phyloP scores from a whole-genome alignment of 1,139 yeast species.

The Pichia norvegensis region DNA sequence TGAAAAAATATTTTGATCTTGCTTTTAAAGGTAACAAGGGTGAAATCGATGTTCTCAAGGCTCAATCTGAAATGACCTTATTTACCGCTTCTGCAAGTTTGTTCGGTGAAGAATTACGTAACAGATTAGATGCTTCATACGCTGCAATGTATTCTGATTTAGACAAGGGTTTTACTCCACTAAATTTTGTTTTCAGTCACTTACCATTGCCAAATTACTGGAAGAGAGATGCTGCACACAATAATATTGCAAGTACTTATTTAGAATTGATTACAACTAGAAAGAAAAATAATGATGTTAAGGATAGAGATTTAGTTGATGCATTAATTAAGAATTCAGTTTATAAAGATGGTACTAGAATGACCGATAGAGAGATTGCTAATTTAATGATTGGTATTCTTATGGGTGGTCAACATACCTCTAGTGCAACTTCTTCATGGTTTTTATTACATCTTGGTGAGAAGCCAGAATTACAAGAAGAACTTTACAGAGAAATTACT shows the following conservation, averaged over 20 bases:
- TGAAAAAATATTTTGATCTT: constrained; percentile 50
- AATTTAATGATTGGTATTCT: constrained; percentile 88
- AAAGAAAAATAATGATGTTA: constrained; percentile 66
- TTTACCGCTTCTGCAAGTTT: constrained; percentile 91
- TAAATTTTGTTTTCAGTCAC: constrained; percentile 91
- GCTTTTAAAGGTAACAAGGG: constrained; percentile 37
- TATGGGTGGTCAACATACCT: constrained; percentile 99
- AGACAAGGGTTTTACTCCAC: constrained; percentile 94
- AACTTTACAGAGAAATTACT: constrained; percentile 65
- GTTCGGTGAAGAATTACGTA: constrained; percentile 87
- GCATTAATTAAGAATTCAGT: constrained; percentile 73
- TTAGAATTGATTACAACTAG: constrained; percentile 69
- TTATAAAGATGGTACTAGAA: constrained; percentile 85
- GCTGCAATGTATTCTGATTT: constrained; percentile 84
- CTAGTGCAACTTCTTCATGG: constrained; percentile 96
- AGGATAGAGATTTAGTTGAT: constrained; percentile 84
- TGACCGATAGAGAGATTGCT: constrained; percentile 95
- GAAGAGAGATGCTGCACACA: constrained; percentile 83
- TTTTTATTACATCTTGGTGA: constrained; percentile 83
- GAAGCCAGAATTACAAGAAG: constrained; percentile 75
- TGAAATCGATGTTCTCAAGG: constrained; percentile 60
- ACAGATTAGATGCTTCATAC: constrained; percentile 70
- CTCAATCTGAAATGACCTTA: constrained; percentile 93
- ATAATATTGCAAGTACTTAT: constrained; percentile 70
- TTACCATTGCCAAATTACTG: constrained; percentile 83